Evolutionary conservation across 2,329 filamentous ascomycete species (phyloP).

Genomic region (Stylonectria norvegica): DNA sequence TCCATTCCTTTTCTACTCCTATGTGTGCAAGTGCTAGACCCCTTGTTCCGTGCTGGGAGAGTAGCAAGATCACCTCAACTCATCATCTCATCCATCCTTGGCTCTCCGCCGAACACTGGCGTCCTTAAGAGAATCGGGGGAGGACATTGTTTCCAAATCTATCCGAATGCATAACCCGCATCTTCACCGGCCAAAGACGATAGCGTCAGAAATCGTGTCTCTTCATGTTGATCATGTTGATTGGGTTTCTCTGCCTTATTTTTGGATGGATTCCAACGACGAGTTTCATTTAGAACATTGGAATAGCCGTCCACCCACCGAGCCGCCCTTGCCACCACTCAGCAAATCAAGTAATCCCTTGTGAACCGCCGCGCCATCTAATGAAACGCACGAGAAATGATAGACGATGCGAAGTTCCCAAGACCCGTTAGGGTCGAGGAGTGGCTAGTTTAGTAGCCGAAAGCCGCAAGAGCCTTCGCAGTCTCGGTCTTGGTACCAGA

Average conservation of each 20-base stretch:
- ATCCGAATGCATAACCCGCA: slow-evolving; percentile 4
- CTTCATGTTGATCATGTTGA: slow-evolving; percentile 25
- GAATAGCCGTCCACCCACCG: slow-evolving; percentile 32
- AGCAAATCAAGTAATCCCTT: slow-evolving; percentile 49
- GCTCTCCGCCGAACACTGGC: slow-evolving; percentile 23
- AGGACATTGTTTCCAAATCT: slow-evolving; percentile 7
- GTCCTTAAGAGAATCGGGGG: slow-evolving; percentile 20
- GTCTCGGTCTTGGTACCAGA: slow-evolving; percentile 84
- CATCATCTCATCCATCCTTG: slow-evolving; percentile 21
- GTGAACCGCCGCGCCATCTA: slow-evolving; percentile 54
- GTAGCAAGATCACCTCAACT: slow-evolving; percentile 29
- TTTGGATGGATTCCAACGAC: slow-evolving; percentile 31
- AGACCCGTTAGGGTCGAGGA: slow-evolving; percentile 27
- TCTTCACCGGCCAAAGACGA: too few relatives aligned
- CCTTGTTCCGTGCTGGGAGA: slow-evolving; percentile 28
- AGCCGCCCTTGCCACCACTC: slow-evolving; percentile 44
- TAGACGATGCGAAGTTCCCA: slow-evolving; percentile 40
- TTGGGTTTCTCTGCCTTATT: slow-evolving; percentile 36
- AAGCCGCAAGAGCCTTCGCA: slow-evolving; percentile 80
- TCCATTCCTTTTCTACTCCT: slow-evolving; percentile 37
- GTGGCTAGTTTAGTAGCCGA: slow-evolving; percentile 72
- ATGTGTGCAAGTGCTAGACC: slow-evolving; percentile 35
- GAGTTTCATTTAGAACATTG: slow-evolving; percentile 35
- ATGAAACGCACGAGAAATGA: slow-evolving; percentile 50
- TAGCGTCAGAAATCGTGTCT: background rate